Percentiles rank a stretch among this genome's conserved stretches.
These are phyloP conservation scores for Ganoderma multipileum DNA, from an alignment of 1,284 basidiomycete genomes.

Conservation along the genomic window DNA sequence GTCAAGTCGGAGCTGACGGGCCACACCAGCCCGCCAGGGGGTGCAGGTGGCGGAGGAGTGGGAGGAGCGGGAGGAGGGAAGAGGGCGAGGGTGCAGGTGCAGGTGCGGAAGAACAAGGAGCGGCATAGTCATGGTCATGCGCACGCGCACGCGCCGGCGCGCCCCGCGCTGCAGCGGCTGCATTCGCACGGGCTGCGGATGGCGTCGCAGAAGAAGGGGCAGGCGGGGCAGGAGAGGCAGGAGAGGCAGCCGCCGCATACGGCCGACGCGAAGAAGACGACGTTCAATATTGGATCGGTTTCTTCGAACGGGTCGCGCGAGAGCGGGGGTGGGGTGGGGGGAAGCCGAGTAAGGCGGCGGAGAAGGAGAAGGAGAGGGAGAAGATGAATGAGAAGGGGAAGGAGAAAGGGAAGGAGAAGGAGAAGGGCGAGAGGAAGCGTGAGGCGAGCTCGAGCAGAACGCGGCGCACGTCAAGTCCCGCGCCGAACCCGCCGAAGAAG, in stretches of 20 bases:
- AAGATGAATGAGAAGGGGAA: slow-evolving; percentile 13
- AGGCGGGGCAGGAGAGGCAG: background rate
- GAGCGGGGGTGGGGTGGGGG: slow-evolving; percentile 10
- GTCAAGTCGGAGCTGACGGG: slow-evolving; percentile 38
- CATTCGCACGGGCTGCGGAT: slow-evolving; percentile 29
- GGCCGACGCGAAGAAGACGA: slow-evolving; percentile 37
- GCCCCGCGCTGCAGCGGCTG: slow-evolving; percentile 33
- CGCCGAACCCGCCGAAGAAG: slow-evolving; percentile 10
- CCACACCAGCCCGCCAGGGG: slow-evolving; percentile 1
- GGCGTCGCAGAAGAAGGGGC: slow-evolving; percentile 28
- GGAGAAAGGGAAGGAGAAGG: slow-evolving; percentile 5
- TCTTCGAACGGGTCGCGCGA: slow-evolving; percentile 55
- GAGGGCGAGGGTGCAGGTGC: slow-evolving; percentile 21
- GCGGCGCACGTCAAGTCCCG: slow-evolving; percentile 19
- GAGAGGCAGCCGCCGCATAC: slow-evolving; percentile 19
- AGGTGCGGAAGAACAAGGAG: slow-evolving; percentile 36
- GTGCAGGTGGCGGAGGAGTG: no score
- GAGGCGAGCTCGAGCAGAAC: background rate
- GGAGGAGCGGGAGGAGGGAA: background rate
- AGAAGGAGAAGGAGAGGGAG: slow-evolving; percentile 18
- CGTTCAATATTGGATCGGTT: slow-evolving; percentile 64
- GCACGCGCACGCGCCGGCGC: slow-evolving; percentile 20
- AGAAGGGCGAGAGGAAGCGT: background rate
- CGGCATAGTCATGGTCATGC: slow-evolving; percentile 7
- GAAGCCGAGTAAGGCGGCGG: slow-evolving; percentile 20